Evolutionary conservation across 352 stramenopile species (phyloP).

Genomic region (Phytophthora aleatoria): DNA sequence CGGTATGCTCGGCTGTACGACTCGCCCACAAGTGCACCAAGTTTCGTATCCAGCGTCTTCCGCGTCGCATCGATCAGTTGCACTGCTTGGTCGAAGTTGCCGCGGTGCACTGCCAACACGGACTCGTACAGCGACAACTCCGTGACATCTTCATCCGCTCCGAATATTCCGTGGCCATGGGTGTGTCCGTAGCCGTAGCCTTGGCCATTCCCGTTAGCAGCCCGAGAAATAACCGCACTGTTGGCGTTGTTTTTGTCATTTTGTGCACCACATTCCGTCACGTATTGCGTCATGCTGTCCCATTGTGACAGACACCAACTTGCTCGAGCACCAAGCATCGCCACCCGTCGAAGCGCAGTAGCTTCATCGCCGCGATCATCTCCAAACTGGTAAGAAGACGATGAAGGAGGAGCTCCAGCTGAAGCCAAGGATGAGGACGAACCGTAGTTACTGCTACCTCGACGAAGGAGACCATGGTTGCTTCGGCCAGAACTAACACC

Average conservation of each 20-base stretch:
- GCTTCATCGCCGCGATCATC: slow-evolving; percentile 53
- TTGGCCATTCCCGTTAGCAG: slow-evolving; percentile 29
- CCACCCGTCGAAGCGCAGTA: slow-evolving; percentile 60
- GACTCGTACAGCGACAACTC: slow-evolving; percentile 77
- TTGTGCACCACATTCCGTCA: slow-evolving; percentile 50
- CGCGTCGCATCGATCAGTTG: slow-evolving; percentile 94
- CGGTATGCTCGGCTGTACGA: slow-evolving; percentile 97
- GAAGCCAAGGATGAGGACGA: slow-evolving; percentile 37
- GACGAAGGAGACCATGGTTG: slow-evolving; percentile 25
- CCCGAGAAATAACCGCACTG: slow-evolving; percentile 29
- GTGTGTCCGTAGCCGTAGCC: slow-evolving; percentile 36
- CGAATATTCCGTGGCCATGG: slow-evolving; percentile 36
- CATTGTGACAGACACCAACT: slow-evolving; percentile 87
- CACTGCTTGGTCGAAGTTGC: slow-evolving; percentile 92
- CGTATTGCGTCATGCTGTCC: slow-evolving; percentile 84
- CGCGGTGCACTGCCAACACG: slow-evolving; percentile 94
- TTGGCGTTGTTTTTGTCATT: slow-evolving; percentile 27
- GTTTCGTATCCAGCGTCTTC: slow-evolving; percentile 93
- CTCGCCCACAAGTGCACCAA: slow-evolving; percentile 96
- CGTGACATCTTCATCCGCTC: slow-evolving; percentile 43
- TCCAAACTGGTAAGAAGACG: slow-evolving; percentile 26
- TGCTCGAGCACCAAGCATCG: slow-evolving; percentile 83
- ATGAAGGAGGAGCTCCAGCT: slow-evolving; percentile 10
- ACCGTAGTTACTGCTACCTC: slow-evolving; percentile 43
- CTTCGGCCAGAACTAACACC: slow-evolving; percentile 11